phyloP scores from a whole-genome alignment of 2,329 filamentous ascomycete species.

The Fusarium chuoi region DNA sequence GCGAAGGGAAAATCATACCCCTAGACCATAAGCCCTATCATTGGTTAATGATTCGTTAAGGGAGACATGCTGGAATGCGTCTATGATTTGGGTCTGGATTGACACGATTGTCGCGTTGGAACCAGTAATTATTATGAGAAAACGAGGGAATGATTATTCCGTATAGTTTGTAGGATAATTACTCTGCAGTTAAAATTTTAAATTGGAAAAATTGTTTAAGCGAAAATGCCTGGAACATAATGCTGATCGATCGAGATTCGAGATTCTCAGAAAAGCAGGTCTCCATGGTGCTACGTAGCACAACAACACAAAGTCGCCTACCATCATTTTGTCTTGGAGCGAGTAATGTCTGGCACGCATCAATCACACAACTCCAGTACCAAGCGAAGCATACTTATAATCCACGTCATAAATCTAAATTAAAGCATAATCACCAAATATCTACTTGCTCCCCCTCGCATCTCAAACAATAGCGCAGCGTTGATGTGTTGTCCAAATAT shows the following conservation, averaged over 20 bases:
- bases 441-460: not conserved
- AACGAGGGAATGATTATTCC: not conserved
- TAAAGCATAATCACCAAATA: not conserved
- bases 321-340: not conserved
- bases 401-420: rapidly evolving
- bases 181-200: rapidly evolving
- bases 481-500: not conserved
- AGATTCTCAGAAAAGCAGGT: not conserved
- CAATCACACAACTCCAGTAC: not conserved
- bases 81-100: not conserved
- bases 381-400: not conserved
- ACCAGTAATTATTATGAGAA: not conserved
- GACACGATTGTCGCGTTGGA: not conserved
- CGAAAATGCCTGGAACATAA: not conserved
- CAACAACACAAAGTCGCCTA: not conserved
- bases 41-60: not conserved
- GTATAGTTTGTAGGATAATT: not conserved
- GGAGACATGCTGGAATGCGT: rapidly evolving
- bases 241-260: not conserved
- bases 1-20: slow-evolving; percentile 32
- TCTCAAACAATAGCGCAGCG: not conserved
- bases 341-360: not conserved
- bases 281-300: not conserved
- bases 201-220: not conserved
- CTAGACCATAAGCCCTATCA: slow-evolving; percentile 31